Percentiles rank a stretch among this genome's conserved stretches.
phyloP scores from a whole-genome alignment of 169 alveolate species.

The Eimeria praecox region DNA sequence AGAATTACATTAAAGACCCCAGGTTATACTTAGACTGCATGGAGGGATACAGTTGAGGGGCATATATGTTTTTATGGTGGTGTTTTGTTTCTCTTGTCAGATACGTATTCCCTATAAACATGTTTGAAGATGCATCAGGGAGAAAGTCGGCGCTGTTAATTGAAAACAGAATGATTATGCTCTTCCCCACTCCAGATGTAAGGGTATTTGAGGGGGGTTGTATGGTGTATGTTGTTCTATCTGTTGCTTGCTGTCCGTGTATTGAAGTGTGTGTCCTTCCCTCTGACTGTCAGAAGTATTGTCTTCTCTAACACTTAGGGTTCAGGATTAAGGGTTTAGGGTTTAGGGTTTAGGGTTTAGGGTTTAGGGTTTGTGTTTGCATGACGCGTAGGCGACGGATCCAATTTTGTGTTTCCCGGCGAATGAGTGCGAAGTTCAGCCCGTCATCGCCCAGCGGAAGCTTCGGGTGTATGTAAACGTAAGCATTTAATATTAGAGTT shows the following conservation, averaged over 20 bases:
- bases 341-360: slow-evolving; percentile 27
- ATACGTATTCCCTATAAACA: slow-evolving; percentile 82
- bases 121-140: slow-evolving; percentile 79
- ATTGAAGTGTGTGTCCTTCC: not conserved
- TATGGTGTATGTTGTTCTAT: not conserved
- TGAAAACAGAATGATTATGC: slow-evolving; percentile 22
- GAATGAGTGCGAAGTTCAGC: slow-evolving; percentile 77
- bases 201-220: not conserved
- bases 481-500: not conserved
- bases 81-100: slow-evolving; percentile 26
- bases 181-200: slow-evolving; percentile 71
- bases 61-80: not conserved
- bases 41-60: not conserved
- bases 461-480: slow-evolving; percentile 78
- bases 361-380: slow-evolving; percentile 5
- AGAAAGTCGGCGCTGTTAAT: slow-evolving; percentile 46
- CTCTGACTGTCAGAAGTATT: not conserved
- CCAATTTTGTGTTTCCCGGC: slow-evolving; percentile 49
- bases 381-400: slow-evolving; percentile 46
- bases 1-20: not conserved
- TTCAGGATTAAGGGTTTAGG: not conserved
- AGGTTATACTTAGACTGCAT: not conserved
- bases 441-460: slow-evolving; percentile 73
- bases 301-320: not conserved
- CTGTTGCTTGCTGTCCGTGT: not conserved